phyloP scores from a whole-genome alignment of 306 rosid genomes.

The Sindora glabra region DNA sequence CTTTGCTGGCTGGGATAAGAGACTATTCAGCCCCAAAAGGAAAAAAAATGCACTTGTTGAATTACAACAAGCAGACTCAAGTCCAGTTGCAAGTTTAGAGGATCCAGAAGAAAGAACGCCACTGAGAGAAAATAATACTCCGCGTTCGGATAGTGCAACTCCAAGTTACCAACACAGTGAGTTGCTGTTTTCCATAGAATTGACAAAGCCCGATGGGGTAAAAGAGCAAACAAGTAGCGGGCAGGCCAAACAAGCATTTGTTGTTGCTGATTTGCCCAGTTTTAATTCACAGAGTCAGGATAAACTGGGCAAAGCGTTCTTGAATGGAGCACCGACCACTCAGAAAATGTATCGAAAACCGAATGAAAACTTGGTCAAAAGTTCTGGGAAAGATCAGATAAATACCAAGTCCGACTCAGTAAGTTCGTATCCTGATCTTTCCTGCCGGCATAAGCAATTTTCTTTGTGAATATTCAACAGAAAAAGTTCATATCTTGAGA shows the following conservation, averaged over 20 bases:
- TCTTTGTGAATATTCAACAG: too few species aligned
- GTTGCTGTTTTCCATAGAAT: conserved; percentile 53
- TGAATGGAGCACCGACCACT: too few species aligned
- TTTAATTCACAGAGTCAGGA: conserved; percentile 18
- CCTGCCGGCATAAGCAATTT: too few species aligned
- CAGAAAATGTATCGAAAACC: background rate
- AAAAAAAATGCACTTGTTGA: background rate
- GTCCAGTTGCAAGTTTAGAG: background rate
- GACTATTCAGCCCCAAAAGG: conserved; percentile 18
- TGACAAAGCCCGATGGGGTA: conserved; percentile 27
- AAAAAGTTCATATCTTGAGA: too few species aligned
- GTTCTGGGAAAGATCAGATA: conserved; percentile 9
- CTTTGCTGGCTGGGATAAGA: conserved; percentile 27
- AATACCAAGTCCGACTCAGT: conserved; percentile 19
- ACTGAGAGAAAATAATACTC: conserved; percentile 19
- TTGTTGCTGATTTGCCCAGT: conserved; percentile 2
- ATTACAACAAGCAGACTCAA: conserved; percentile 15
- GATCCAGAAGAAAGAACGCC: conserved; percentile 22
- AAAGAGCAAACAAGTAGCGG: background rate
- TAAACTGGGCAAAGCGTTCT: conserved; percentile 19
- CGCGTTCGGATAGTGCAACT: conserved; percentile 20
- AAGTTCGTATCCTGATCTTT: conserved; percentile 8
- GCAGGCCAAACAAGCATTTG: conserved; percentile 8
- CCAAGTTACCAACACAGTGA: conserved; percentile 43
- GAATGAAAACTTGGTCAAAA: background rate